Conservation (phyloP, 345 rosid species). For the Eucalyptus curtisii region DNA sequence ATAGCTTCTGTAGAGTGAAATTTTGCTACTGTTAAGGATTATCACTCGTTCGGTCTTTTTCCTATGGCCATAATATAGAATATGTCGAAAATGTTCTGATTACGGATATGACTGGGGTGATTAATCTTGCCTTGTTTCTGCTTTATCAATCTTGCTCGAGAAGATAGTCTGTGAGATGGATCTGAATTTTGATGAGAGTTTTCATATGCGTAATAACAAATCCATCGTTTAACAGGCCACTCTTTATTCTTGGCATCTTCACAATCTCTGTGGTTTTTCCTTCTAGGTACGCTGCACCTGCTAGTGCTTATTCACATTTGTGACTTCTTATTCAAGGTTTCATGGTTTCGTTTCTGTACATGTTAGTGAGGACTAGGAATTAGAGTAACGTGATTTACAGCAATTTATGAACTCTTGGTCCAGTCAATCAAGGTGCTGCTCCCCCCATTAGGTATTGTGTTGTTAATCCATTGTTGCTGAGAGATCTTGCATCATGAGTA, state of each 20-base stretch:
- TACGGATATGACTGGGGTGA: neutral
- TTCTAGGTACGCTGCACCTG: neutral
- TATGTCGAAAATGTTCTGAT: neutral
- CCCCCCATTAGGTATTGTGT: neutral
- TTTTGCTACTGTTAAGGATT: neutral
- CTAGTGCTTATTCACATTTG: neutral
- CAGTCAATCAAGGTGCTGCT: neutral
- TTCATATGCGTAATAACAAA: neutral
- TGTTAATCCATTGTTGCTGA: neutral
- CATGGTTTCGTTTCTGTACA: neutral
- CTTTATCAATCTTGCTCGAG: neutral
- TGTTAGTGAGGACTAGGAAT: neutral
- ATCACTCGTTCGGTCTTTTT: neutral
- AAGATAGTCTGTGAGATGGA: neutral
- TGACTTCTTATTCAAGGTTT: neutral
- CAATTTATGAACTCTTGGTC: neutral
- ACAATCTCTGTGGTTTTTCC: neutral
- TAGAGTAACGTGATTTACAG: neutral
- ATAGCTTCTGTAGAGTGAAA: neutral
- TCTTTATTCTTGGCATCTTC: neutral
- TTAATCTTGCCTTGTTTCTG: neutral
- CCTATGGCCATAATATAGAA: neutral
- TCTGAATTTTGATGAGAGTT: neutral
- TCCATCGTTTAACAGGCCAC: neutral
- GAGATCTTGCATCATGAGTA: neutral